Evolutionary conservation across 2,329 filamentous ascomycete species (phyloP), one percentile per base, ranked within the genome.

Genomic region (Thelonectria discophora): DNA sequence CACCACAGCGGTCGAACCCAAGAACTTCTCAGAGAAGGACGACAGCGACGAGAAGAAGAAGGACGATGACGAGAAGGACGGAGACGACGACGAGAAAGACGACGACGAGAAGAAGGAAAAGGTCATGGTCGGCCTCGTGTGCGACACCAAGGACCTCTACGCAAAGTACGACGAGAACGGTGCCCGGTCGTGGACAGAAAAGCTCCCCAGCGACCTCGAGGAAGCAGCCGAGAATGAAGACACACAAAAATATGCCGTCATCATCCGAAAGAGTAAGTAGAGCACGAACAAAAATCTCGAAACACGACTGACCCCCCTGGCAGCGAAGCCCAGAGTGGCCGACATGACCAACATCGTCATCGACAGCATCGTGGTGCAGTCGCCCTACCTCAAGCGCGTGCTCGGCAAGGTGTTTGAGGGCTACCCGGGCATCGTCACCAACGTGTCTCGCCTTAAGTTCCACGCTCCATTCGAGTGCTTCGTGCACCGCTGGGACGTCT

Each of bases 321-420:
- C 43, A 73, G 72, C 66, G 32, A 75, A 75, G 59, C 78, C 81
- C 57, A 86, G 84, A 74, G 82, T 82, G 67, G 81, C 80, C 48
- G 83, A 89, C 70, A 84, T 85, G 27, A 81, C 84, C 58, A 88
- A 88, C 47, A 81, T 89, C 32, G 77, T 84, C 55, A 81, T 89
- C 21, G 81, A 90, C 68, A 88, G 85, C 48, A 84, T 91, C 60
- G 80, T 89, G 46, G 76, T 91, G 6, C 88, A 91, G 73, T 88
- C 84, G 18, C 85, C 87, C 1, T 78, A 82, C 55, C 76, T 91
- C 45, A 88, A 88, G 74, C 77, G 79, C 2, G 80, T 85, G 5
- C 78, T 91, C 0, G 77, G 77, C 10, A 78, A 82, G 11, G 80
- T 89, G 8, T 78, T 90, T 20, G 75, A 80, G 1, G 83, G 79